Evolutionary conservation across 148 eudicot genomes (phyloP).

Genomic region (Silene conica): DNA sequence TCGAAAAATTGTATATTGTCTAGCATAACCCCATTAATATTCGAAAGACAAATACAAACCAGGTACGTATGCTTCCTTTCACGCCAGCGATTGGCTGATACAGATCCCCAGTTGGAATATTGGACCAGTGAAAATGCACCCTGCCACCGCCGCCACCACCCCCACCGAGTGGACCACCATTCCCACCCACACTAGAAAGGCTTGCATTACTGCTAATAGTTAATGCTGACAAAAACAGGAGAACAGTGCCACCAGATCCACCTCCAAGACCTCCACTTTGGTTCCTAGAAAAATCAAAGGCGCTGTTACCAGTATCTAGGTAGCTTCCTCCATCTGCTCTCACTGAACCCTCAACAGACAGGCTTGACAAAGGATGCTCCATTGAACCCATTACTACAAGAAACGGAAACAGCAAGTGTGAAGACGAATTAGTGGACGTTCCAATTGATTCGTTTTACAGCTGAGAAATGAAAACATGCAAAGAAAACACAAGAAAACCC

Average conservation of each 20-base stretch:
- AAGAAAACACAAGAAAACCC: neutral
- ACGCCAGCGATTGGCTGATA: constrained; percentile 85
- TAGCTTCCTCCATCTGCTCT: constrained; percentile 76
- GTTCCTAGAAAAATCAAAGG: constrained; percentile 19
- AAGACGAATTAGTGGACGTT: neutral
- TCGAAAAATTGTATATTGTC: neutral
- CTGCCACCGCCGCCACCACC: constrained; percentile 97
- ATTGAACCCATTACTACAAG: constrained; percentile 82
- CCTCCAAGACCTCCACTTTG: constrained; percentile 58
- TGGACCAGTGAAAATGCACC: constrained; percentile 93
- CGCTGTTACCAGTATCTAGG: constrained; percentile 27
- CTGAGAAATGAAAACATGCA: no score
- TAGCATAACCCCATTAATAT: constrained; percentile 1
- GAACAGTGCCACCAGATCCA: constrained; percentile 96
- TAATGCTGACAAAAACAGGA: constrained; percentile 54
- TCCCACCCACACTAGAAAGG: constrained; percentile 75
- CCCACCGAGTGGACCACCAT: constrained; percentile 74
- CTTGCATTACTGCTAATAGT: constrained; percentile 47
- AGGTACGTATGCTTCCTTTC: constrained; percentile 57
- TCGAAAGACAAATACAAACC: constrained; percentile 41
- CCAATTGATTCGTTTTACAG: neutral
- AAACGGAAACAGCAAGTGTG: constrained; percentile 1
- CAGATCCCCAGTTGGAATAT: constrained; percentile 88
- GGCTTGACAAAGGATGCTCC: constrained; percentile 70
- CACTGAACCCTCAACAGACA: constrained; percentile 68